Base-by-base conservation (phyloP, 139 green algal genomes). In the Yamagishiella unicocca region DNA sequence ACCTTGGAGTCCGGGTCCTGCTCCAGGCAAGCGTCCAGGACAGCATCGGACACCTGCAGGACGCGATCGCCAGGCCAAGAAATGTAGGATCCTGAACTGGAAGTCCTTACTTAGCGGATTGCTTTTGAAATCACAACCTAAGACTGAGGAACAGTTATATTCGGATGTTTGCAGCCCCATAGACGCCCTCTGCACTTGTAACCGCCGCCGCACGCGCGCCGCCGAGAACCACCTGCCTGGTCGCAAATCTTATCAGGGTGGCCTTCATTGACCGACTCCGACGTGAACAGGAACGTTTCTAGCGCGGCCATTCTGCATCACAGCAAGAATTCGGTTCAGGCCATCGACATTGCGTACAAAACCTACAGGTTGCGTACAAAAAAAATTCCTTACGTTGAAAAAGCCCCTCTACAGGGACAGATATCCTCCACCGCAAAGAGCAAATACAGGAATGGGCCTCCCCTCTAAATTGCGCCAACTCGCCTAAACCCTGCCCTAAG, bases 1-100 rank as follows among this genome's bases (percentile, higher is more conserved):
- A 99, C 97, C 95, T 98, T 99, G 83, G 96, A 97, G 67, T 96
- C 94, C 14, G 97, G 97, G 90, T 99, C 97, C 92, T 99, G 95
- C 83, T 95, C 97, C 38, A 99, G 94, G 95, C 96, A 99, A 8
- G 98, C 98, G 78, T 99, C 98, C 53, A 99, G 93, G 70, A 99
- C 95, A 54, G 97, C 97, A 95, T 99, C 98, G 33, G 98, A 99
- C 53, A 99, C 96, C 96, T 99, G 95, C 35, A 45, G 2, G 2
- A n/a, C n/a, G 50, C 50, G 50, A 61, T 61, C 3, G 31, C 64
- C 31, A 43, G 21, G 17, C 1, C 3, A 33, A 40, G 2, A 21
- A 31, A 33, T 45, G 64, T 33, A 42, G 7, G n/a, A 72, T 27
- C 64, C 1, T 14, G 8, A 40, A 19, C 31, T 37, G 2, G 9